Evolutionary conservation across 768 basidiomycete genomes (phyloP), one percentile per base, ranked within the genome.

Genomic region (Suillus lakei): DNA sequence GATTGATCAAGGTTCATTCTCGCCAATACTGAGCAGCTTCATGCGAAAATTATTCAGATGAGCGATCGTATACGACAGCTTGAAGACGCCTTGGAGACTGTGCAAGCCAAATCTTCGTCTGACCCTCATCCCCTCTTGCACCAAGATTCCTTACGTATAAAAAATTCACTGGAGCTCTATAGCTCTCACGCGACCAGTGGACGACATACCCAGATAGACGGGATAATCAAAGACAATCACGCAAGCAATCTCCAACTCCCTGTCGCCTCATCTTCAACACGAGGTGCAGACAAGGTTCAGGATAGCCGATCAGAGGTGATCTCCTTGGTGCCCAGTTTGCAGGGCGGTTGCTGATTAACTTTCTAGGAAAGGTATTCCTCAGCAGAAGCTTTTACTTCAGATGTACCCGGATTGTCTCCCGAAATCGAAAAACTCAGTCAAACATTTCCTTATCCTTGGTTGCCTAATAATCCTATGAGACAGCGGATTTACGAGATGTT

Each of bases 361-460:
- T 44, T 60, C 16, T 36, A 79, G 76, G 76, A 75, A 38, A 66
- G 70, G 18, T 44, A 68, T 62, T 68, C 75, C 0, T 73, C 75
- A 26, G 68, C 34, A 39, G 75, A 78, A 55, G 67, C 73, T 69
- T 39, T 60, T 0, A 48, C 54, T 28, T 2, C 69, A 0, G 77
- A 73, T 46, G 9, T 63, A 0, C 70, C 69, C 0, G 64, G 66
- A 60, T 70, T 77, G 50, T 75, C 71, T 15, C 76, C 76, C 16
- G 77, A 78, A 44, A 76, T 77, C 63, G 76, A 77, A 36, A 76
- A 86, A 68, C 82, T 92, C 60, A 88, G 88, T 70, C 81, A 86
- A 60, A 85, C 87, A 0, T 92, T 91, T 68, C 90, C 90, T 1
- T 89, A 90, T 60, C 88, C 88, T 0, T 89, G 88, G 86, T 79